Conservation (phyloP, 2,329 filamentous ascomycete species). For the Myriosclerotinia duriaeana region DNA sequence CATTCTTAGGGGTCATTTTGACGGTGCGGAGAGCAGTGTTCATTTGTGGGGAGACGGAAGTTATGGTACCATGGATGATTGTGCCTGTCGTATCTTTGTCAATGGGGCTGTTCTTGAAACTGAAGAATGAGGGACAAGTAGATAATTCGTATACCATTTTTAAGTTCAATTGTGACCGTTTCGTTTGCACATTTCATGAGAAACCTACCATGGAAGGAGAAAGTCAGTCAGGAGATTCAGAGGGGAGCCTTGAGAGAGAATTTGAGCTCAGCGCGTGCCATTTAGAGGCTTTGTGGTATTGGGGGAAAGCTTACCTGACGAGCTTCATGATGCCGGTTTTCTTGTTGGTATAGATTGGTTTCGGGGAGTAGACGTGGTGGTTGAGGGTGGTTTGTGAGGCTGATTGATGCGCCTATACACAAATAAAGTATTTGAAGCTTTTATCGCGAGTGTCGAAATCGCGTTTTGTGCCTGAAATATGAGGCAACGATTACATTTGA, state of each 20-base stretch:
- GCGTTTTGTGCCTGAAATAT: not conserved
- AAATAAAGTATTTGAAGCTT: constrained; percentile 23
- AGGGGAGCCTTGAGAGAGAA: constrained; percentile 44
- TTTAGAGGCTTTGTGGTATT: constrained; percentile 33
- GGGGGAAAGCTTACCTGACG: constrained; percentile 69
- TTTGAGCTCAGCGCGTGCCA: constrained; percentile 49
- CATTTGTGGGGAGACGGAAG: constrained; percentile 96
- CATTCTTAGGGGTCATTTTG: constrained; percentile 90
- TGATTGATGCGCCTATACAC: constrained; percentile 15
- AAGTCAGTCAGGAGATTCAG: constrained; percentile 42
- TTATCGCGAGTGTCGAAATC: constrained; percentile 21
- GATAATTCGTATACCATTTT: constrained; percentile 70
- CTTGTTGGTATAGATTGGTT: constrained; percentile 7
- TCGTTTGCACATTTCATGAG: constrained; percentile 99
- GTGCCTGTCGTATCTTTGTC: constrained; percentile 62
- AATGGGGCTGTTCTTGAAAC: not conserved
- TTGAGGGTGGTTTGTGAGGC: constrained; percentile 10
- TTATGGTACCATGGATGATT: constrained; percentile 94
- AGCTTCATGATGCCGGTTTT: constrained; percentile 78
- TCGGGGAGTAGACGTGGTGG: not conserved
- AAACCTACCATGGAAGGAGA: constrained; percentile 61
- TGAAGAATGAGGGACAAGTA: not conserved
- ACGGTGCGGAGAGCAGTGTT: constrained; percentile 94
- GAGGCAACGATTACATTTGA: not conserved
- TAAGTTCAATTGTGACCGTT: constrained; percentile 96